Evolutionary conservation across 2,329 filamentous ascomycete genomes (phyloP).

Genomic region (Pseudonectria buxi): DNA sequence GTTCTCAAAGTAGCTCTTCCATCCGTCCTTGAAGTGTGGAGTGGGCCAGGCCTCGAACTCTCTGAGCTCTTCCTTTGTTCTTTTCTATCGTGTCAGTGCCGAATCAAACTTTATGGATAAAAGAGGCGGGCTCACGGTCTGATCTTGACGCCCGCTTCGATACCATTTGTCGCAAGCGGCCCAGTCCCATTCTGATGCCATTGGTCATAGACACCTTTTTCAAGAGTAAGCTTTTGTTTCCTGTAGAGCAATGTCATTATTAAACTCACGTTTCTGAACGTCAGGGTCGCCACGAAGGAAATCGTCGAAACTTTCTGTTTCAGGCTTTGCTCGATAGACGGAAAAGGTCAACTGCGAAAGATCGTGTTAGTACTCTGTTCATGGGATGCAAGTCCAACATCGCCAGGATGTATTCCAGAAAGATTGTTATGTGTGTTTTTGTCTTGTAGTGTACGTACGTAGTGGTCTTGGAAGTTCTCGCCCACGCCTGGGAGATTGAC

Average conservation of each 20-base stretch:
- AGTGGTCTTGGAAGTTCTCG: constrained; percentile 72
- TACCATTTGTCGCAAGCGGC: constrained; percentile 69
- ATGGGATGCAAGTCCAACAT: too few relatives aligned
- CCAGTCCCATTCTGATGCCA: constrained; percentile 77
- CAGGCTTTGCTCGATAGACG: constrained; percentile 64
- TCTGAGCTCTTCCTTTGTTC: constrained; percentile 56
- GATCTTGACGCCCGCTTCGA: constrained; percentile 74
- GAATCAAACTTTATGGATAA: too few relatives aligned
- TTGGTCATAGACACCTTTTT: constrained; percentile 60
- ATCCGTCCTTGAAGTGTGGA: constrained; percentile 65
- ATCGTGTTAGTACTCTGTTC: too few relatives aligned
- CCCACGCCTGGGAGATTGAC: constrained; percentile 68
- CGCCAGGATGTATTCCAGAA: too few relatives aligned
- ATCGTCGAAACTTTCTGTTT: constrained; percentile 73
- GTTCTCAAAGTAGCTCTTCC: constrained; percentile 77
- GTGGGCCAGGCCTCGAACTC: constrained; percentile 68
- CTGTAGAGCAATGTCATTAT: not conserved
- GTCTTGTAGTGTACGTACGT: too few relatives aligned
- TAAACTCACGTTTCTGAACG: constrained; percentile 54
- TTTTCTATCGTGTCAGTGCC: too few relatives aligned
- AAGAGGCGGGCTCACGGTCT: constrained; percentile 52
- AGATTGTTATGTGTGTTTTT: too few relatives aligned
- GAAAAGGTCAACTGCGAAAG: constrained; percentile 52
- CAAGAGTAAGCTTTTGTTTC: not conserved
- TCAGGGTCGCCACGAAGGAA: constrained; percentile 69